A percentile compares a stretch with the other conserved stretches of the same genome.
Conservation (phyloP, 495 filamentous ascomycete species). For the Hypomontagnella monticulosa region DNA sequence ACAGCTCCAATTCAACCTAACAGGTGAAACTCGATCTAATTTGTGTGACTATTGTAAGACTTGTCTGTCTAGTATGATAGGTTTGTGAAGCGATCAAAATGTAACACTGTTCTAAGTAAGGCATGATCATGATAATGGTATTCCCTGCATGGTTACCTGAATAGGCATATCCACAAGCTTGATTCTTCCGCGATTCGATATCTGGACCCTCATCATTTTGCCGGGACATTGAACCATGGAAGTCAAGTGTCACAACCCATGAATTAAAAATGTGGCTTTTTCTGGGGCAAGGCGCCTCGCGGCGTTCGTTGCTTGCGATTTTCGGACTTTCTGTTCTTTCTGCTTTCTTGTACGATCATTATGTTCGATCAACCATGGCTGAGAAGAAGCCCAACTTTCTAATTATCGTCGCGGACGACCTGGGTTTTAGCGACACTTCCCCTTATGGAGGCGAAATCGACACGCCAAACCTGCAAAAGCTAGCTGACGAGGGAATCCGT, state of each 20-base stretch:
- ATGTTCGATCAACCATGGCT: constrained; percentile 25
- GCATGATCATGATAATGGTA: neutral
- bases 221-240: constrained; percentile 19
- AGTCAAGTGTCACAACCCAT: constrained; percentile 4
- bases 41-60: neutral
- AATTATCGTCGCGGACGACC: constrained; percentile 68
- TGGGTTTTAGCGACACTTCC: constrained; percentile 69
- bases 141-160: constrained; percentile 4
- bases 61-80: neutral
- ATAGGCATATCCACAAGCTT: constrained; percentile 27
- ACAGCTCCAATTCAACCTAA: neutral
- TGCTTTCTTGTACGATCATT: constrained; percentile 22
- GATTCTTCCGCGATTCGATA: constrained; percentile 34
- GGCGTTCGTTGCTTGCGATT: constrained; percentile 5
- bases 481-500: constrained; percentile 63
- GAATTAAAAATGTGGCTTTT: constrained; percentile 29
- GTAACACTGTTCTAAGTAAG: neutral
- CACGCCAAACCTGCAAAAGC: constrained; percentile 66
- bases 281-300: constrained; percentile 10
- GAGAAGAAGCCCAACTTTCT: constrained; percentile 60
- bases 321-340: constrained; percentile 29
- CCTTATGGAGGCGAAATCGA: constrained; percentile 70
- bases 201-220: constrained; percentile 29
- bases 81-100: neutral
- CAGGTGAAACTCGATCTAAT: neutral